Percentiles rank a stretch among this genome's conserved stretches.
These are phyloP conservation scores for Isatis lusitanica DNA, from an alignment of 441 rosid species.

Conservation along the genomic window DNA sequence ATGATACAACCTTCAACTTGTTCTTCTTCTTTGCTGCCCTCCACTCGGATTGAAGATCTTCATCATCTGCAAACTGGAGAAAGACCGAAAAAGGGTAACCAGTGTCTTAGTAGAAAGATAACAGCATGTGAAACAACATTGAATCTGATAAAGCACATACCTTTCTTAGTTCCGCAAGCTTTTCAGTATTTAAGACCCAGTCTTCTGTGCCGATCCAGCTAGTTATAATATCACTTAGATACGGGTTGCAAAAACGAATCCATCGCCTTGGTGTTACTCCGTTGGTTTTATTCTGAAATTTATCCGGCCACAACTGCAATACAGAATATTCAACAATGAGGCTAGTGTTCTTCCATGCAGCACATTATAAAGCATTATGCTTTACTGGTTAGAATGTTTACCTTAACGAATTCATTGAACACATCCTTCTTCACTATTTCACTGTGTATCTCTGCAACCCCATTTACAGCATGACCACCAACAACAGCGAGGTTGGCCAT, in stretches of 20 bases:
- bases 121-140: conserved; percentile 15
- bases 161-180: conserved; percentile 67
- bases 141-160: conserved; percentile 39
- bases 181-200: conserved; percentile 80
- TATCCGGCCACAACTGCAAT: conserved; percentile 85
- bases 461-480: conserved; percentile 94
- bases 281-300: conserved; percentile 92
- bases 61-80: conserved; percentile 76
- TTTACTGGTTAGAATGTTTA: conserved; percentile 32
- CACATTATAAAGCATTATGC: neutral
- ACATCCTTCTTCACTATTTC: conserved; percentile 91
- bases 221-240: conserved; percentile 76
- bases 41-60: conserved; percentile 81
- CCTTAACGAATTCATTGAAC: conserved; percentile 78
- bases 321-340: conserved; percentile 3
- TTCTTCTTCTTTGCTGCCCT: conserved; percentile 76
- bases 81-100: conserved; percentile 10
- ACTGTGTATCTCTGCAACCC: conserved; percentile 96
- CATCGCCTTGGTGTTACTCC: conserved; percentile 98
- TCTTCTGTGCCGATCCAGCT: conserved; percentile 82
- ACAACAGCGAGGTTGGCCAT: conserved; percentile 96
- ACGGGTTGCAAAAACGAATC: conserved; percentile 85
- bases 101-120: neutral
- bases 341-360: neutral
- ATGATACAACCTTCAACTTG: conserved; percentile 77